Percentiles rank a stretch among this genome's conserved stretches.
These are phyloP conservation scores for Rhynchosporium secalis DNA, from an alignment of 2,329 filamentous ascomycete genomes.

Conservation along the genomic window DNA sequence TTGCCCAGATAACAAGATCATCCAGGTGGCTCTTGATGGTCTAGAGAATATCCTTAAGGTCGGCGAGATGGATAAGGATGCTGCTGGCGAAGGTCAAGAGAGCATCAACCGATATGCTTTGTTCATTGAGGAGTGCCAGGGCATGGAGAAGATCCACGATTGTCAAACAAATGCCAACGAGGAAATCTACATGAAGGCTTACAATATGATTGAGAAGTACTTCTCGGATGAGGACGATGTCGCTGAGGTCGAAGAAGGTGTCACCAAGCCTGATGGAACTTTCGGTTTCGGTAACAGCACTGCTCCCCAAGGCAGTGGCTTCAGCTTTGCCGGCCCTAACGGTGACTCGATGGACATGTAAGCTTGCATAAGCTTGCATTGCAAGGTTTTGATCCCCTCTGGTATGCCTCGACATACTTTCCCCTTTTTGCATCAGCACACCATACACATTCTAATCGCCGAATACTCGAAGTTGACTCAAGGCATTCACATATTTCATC, in stretches of 20 bases:
- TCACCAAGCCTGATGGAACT: slow-evolving; percentile 41
- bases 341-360: slow-evolving; percentile 76
- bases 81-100: slow-evolving; percentile 70
- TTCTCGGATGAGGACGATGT: slow-evolving; percentile 97
- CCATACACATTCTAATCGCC: slow-evolving; percentile 35
- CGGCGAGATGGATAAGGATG: slow-evolving; percentile 96
- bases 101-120: slow-evolving; percentile 95
- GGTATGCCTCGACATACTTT: slow-evolving; percentile 23
- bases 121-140: slow-evolving; percentile 97
- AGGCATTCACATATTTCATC: slow-evolving; percentile 14
- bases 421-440: slow-evolving; percentile 24
- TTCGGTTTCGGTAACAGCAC: slow-evolving; percentile 76
- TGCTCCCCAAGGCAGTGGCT: slow-evolving; percentile 74
- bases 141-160: slow-evolving; percentile 99
- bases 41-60: slow-evolving; percentile 99
- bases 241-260: slow-evolving; percentile 58
- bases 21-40: slow-evolving; percentile 95
- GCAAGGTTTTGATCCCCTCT: slow-evolving; percentile 24
- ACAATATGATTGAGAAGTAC: slow-evolving; percentile 99
- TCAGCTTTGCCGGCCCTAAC: slow-evolving; percentile 88
- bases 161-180: slow-evolving; percentile 99
- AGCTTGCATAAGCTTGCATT: slow-evolving; percentile 44
- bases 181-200: slow-evolving; percentile 99
- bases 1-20: slow-evolving; percentile 99
- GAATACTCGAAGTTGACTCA: slow-evolving; percentile 23